phyloP scores from a whole-genome alignment of 2,329 filamentous ascomycete species.

The Penicillium glabrum region DNA sequence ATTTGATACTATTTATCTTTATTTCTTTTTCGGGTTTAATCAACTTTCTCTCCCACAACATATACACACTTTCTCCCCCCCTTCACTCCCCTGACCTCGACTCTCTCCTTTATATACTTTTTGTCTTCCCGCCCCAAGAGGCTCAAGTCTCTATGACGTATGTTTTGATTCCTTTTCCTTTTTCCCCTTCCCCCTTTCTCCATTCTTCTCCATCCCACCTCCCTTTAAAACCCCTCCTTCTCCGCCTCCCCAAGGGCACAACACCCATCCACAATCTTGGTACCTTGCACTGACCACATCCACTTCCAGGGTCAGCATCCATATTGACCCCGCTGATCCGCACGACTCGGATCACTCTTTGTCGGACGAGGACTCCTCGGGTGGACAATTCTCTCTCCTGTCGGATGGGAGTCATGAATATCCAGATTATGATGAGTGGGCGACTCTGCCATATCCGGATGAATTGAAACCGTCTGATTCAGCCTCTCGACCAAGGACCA shows the following conservation, averaged over 20 bases:
- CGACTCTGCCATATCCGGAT: constrained; percentile 42
- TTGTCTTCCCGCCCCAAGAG: neutral
- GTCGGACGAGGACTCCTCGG: constrained; percentile 47
- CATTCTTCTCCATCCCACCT: neutral
- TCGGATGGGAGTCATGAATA: constrained; percentile 44
- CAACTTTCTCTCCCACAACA: neutral
- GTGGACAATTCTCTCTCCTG: constrained; percentile 43
- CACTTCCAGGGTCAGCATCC: constrained; percentile 43
- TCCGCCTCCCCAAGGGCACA: neutral
- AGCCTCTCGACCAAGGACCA: constrained; percentile 44
- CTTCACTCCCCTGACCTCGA: neutral
- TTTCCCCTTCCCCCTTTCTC: neutral
- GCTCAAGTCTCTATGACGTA: constrained; percentile 26
- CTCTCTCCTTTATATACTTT: neutral
- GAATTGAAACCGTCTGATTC: constrained; percentile 51
- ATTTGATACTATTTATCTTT: neutral
- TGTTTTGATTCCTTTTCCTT: constrained; percentile 12
- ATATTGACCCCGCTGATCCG: constrained; percentile 40
- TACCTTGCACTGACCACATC: constrained; percentile 4
- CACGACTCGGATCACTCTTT: constrained; percentile 40
- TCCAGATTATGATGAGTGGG: constrained; percentile 42
- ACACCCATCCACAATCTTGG: no score
- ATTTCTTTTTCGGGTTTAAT: neutral
- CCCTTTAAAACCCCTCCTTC: neutral
- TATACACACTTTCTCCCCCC: neutral